Evolutionary conservation across 2,329 filamentous ascomycete species (phyloP).

Genomic region (Stagonosporopsis chrysanthemi): DNA sequence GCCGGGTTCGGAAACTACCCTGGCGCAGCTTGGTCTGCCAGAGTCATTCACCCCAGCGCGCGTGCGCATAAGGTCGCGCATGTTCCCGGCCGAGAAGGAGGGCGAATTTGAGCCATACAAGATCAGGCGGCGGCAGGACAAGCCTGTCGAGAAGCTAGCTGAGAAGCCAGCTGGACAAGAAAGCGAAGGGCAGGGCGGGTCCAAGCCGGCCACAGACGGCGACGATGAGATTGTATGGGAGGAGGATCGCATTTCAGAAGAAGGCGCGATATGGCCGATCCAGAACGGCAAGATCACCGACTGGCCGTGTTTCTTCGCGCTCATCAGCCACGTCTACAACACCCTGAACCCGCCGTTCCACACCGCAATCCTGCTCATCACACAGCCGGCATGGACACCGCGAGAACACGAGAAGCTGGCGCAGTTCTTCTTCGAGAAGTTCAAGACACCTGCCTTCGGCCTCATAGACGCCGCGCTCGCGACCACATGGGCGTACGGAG

Average conservation of each 20-base stretch:
- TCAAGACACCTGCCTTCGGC: constrained; percentile 90
- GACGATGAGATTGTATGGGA: constrained; percentile 74
- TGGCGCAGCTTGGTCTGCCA: constrained; percentile 87
- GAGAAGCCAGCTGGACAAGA: constrained; percentile 41
- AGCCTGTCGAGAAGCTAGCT: constrained; percentile 30
- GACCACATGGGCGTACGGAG: constrained; percentile 80
- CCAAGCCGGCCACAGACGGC: constrained; percentile 50
- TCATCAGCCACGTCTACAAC: constrained; percentile 90
- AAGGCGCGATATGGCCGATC: constrained; percentile 91
- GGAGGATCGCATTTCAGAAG: constrained; percentile 85
- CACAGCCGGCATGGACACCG: constrained; percentile 88
- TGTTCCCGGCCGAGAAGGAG: constrained; percentile 82
- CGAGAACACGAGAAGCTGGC: constrained; percentile 87
- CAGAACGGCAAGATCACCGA: constrained; percentile 81
- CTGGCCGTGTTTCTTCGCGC: constrained; percentile 91
- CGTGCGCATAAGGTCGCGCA: constrained; percentile 86
- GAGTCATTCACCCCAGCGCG: constrained; percentile 92
- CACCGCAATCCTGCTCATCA: constrained; percentile 89
- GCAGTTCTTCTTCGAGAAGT: constrained; percentile 96
- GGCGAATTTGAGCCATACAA: constrained; percentile 84
- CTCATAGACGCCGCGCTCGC: constrained; percentile 89
- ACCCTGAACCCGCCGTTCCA: constrained; percentile 90
- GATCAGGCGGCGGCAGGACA: constrained; percentile 64
- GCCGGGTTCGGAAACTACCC: constrained; percentile 85
- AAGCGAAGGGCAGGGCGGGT: constrained; percentile 26